Conservation (phyloP, 352 stramenopile genomes). For the Phytophthora megakarya region DNA sequence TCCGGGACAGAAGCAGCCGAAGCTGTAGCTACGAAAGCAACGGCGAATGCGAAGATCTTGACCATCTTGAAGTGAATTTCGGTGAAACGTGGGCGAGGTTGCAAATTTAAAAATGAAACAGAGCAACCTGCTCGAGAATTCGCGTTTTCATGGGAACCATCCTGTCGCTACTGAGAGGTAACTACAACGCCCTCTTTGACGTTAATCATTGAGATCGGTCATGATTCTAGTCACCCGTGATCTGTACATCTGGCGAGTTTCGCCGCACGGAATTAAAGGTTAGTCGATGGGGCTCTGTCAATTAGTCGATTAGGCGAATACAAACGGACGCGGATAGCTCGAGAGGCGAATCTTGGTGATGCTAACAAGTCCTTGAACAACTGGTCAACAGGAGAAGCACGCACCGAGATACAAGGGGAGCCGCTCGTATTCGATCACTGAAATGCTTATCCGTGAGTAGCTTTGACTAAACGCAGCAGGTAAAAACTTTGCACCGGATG, state of each 20-base stretch:
- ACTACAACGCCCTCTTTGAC: no score
- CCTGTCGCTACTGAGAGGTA: neutral
- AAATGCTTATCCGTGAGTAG: no score
- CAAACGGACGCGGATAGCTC: conserved; percentile 1
- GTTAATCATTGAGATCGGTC: conserved; percentile 2
- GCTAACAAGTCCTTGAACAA: no score
- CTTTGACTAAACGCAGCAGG: no score
- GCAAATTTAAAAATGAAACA: conserved; percentile 16
- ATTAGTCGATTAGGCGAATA: neutral
- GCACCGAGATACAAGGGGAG: no score
- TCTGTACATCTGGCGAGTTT: neutral
- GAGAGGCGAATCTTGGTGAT: conserved; percentile 6
- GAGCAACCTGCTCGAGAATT: no score
- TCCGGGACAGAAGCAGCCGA: conserved; percentile 27
- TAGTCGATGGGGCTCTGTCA: conserved; percentile 5
- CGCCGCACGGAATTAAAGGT: conserved; percentile 1
- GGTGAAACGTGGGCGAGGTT: neutral
- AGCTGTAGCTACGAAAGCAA: conserved; percentile 1
- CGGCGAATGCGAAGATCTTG: conserved; percentile 18
- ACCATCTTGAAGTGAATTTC: conserved; percentile 21
- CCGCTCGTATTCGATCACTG: no score
- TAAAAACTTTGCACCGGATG: no score
- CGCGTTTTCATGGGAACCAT: neutral
- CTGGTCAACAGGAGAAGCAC: no score
- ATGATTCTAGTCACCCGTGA: conserved; percentile 6